Conservation (phyloP, 2,329 filamentous ascomycete genomes). For the Exophiala oligosperma region DNA sequence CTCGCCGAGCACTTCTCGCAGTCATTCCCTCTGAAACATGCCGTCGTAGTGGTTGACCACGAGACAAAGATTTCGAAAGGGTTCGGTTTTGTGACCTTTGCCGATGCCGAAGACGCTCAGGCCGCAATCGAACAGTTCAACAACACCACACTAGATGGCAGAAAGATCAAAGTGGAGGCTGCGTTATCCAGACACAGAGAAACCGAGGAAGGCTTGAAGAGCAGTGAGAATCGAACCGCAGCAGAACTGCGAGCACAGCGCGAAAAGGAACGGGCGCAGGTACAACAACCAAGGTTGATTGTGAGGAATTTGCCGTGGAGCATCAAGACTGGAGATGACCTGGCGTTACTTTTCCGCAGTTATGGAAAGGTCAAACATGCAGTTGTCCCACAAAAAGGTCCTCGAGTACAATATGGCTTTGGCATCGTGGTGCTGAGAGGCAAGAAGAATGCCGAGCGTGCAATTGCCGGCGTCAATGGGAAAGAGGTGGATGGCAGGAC, state of each 20-base stretch:
- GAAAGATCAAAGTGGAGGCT: constrained; percentile 80
- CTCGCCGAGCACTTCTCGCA: constrained; percentile 91
- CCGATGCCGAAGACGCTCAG: constrained; percentile 85
- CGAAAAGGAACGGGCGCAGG: constrained; percentile 61
- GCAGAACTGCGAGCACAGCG: constrained; percentile 42
- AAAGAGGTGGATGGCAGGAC: constrained; percentile 85
- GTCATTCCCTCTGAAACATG: constrained; percentile 92
- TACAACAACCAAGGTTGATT: constrained; percentile 73
- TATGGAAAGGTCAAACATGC: constrained; percentile 91
- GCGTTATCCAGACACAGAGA: constrained; percentile 81
- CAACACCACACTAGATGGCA: constrained; percentile 73
- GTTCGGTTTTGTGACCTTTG: constrained; percentile 96
- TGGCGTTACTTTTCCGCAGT: constrained; percentile 75
- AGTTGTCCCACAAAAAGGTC: constrained; percentile 70
- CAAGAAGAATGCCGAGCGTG: constrained; percentile 86
- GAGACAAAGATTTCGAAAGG: constrained; percentile 84
- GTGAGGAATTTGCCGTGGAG: constrained; percentile 95
- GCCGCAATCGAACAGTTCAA: constrained; percentile 80
- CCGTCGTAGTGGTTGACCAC: constrained; percentile 84
- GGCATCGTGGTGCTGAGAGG: constrained; percentile 89
- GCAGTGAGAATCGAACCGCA: constrained; percentile 36
- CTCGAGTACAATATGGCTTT: constrained; percentile 72
- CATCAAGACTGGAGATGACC: constrained; percentile 80
- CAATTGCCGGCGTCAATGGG: constrained; percentile 81
- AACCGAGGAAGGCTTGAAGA: constrained; percentile 46